Percentiles rank a stretch among this genome's conserved stretches.
These are phyloP conservation scores for Porogramme epimiltina DNA, from an alignment of 1,284 basidiomycete species.

Conservation along the genomic window DNA sequence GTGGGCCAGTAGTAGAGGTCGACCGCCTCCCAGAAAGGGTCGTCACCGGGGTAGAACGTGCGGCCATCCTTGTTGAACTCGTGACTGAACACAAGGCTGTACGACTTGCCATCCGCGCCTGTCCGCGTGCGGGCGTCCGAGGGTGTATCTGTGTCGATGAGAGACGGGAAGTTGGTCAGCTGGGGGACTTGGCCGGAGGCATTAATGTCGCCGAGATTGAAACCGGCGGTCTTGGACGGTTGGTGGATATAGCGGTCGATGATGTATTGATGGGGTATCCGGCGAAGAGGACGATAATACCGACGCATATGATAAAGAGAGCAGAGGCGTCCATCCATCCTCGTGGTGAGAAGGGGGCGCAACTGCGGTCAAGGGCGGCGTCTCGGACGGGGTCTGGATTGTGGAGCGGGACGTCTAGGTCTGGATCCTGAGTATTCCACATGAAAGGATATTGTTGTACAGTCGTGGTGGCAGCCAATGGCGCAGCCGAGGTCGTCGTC, in stretches of 20 bases:
- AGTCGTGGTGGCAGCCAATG: slow-evolving; percentile 38
- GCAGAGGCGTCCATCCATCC: slow-evolving; percentile 74
- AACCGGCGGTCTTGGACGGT: slow-evolving; percentile 43
- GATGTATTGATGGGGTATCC: slow-evolving; percentile 87
- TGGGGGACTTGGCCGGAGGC: slow-evolving; percentile 69
- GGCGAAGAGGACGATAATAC: slow-evolving; percentile 69
- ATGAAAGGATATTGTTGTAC: slow-evolving; percentile 50
- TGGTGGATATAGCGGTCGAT: slow-evolving; percentile 49
- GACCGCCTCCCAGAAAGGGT: slow-evolving; percentile 77
- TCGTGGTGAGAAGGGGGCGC: slow-evolving; percentile 65
- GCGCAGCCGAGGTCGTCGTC: slow-evolving; percentile 50
- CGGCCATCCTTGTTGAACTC: slow-evolving; percentile 86
- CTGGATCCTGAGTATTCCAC: slow-evolving; percentile 75
- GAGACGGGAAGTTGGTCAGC: slow-evolving; percentile 53
- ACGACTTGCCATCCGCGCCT: slow-evolving; percentile 72
- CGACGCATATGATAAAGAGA: slow-evolving; percentile 59
- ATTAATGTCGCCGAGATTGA: slow-evolving; percentile 78
- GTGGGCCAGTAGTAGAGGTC: slow-evolving; percentile 82
- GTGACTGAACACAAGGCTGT: slow-evolving; percentile 88
- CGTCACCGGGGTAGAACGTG: slow-evolving; percentile 78
- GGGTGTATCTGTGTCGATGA: slow-evolving; percentile 77
- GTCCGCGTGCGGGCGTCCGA: slow-evolving; percentile 43
- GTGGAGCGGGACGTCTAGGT: slow-evolving; percentile 77
- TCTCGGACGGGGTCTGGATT: slow-evolving; percentile 72
- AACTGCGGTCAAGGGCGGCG: slow-evolving; percentile 54